These are phyloP conservation scores for Annona cherimola DNA, from an alignment of 164 flowering plant genomes.

Conservation along the genomic window DNA sequence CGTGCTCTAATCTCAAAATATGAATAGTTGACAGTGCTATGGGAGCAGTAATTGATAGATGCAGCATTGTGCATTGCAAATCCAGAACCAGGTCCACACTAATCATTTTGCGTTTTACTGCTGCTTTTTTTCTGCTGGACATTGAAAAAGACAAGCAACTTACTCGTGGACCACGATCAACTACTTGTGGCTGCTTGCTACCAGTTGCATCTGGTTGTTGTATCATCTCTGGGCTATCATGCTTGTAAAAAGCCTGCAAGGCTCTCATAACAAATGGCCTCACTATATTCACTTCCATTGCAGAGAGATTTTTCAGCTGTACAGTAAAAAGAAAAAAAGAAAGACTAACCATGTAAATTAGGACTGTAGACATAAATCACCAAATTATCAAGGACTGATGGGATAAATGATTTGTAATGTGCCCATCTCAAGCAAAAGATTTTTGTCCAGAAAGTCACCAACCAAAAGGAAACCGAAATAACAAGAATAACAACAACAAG, in stretches of 20 bases:
- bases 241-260: slow-evolving; percentile 78
- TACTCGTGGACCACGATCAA: slow-evolving; percentile 58
- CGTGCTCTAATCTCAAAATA: not conserved
- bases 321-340: not conserved
- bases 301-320: slow-evolving; percentile 80
- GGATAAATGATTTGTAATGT: not conserved
- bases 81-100: not conserved
- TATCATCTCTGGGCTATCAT: slow-evolving; percentile 68
- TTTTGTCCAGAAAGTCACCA: too few species aligned
- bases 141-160: slow-evolving; percentile 15
- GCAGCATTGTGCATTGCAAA: not conserved
- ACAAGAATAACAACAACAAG: too few species aligned
- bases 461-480: too few species aligned
- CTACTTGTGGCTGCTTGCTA: slow-evolving; percentile 36
- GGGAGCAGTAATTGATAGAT: not conserved
- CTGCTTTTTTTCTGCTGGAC: not conserved
- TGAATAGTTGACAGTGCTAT: not conserved
- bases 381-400: not conserved
- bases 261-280: slow-evolving; percentile 81
- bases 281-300: slow-evolving; percentile 92
- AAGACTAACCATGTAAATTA: not conserved
- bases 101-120: not conserved
- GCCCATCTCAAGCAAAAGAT: not conserved
- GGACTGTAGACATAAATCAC: not conserved
- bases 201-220: slow-evolving; percentile 40